These are phyloP conservation scores for Basidiobolus meristosporus DNA, from an alignment of 371 early-diverging fungal genomes.

Conservation along the genomic window DNA sequence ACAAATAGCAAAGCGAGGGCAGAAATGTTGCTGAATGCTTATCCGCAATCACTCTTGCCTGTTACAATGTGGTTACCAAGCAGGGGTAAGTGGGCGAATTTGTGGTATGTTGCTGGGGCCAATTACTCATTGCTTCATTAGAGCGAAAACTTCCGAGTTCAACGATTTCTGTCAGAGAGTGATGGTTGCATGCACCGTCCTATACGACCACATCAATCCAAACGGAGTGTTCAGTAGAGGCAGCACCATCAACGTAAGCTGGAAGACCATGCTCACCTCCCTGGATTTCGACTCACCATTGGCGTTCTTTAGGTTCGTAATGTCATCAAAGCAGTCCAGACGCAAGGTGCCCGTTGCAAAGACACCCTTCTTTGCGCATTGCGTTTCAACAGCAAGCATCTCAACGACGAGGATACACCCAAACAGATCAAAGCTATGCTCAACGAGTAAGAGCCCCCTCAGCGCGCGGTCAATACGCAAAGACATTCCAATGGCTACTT, in stretches of 20 bases:
- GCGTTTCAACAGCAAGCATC: slow-evolving; percentile 56
- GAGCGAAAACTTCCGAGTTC: slow-evolving; percentile 15
- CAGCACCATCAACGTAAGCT: no score
- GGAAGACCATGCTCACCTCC: background rate
- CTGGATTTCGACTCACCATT: background rate
- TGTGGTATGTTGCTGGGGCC: slow-evolving; percentile 9
- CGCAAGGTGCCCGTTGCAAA: slow-evolving; percentile 19
- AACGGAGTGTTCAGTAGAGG: slow-evolving; percentile 37
- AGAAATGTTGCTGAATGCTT: slow-evolving; percentile 37
- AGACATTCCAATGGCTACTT: background rate
- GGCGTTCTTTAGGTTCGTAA: slow-evolving; percentile 20
- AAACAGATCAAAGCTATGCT: slow-evolving; percentile 43
- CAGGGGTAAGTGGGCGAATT: slow-evolving; percentile 10
- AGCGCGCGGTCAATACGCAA: slow-evolving; percentile 1
- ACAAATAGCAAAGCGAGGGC: slow-evolving; percentile 15
- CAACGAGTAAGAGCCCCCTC: background rate
- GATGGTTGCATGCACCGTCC: slow-evolving; percentile 68
- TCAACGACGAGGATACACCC: slow-evolving; percentile 64
- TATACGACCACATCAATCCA: slow-evolving; percentile 76
- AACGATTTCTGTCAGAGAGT: slow-evolving; percentile 54
- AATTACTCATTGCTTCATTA: slow-evolving; percentile 9
- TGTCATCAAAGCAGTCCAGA: slow-evolving; percentile 53
- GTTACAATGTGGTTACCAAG: slow-evolving; percentile 43
- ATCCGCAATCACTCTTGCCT: slow-evolving; percentile 41
- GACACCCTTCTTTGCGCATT: slow-evolving; percentile 49